phyloP scores from a whole-genome alignment of 306 rosid species.

The Cicer bijugum region DNA sequence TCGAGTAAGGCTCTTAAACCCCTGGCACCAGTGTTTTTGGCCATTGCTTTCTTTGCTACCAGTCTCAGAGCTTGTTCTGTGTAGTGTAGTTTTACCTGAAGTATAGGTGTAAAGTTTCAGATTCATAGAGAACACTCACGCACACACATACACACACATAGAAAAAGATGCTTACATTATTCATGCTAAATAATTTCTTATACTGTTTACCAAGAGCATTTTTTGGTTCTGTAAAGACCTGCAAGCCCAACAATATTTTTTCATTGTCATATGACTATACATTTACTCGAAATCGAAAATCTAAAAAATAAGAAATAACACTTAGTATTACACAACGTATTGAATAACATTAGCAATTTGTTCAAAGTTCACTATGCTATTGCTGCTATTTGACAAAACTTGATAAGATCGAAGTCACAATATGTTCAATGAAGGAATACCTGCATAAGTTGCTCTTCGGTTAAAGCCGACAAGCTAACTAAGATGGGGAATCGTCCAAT shows the following conservation, averaged over 20 bases:
- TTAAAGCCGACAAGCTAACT: conserved; percentile 86
- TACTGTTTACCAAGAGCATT: conserved; percentile 95
- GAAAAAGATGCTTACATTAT: conserved; percentile 64
- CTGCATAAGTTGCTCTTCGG: conserved; percentile 93
- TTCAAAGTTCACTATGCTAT: too few species aligned
- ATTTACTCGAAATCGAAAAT: neutral
- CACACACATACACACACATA: neutral
- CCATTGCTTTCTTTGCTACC: conserved; percentile 86
- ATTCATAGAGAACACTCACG: conserved; percentile 1
- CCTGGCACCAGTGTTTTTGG: conserved; percentile 95
- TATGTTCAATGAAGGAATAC: conserved; percentile 51
- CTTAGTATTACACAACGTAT: too few species aligned
- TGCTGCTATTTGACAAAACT: too few species aligned
- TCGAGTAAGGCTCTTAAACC: conserved; percentile 89
- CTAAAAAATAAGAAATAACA: conserved; percentile 15
- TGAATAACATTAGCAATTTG: too few species aligned
- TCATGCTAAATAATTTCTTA: conserved; percentile 90
- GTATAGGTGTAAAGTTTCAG: conserved; percentile 33
- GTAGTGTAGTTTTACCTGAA: conserved; percentile 85
- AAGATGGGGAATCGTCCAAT: conserved; percentile 94
- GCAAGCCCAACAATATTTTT: conserved; percentile 45
- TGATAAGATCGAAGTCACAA: neutral
- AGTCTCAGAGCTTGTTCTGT: conserved; percentile 71
- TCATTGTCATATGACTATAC: conserved; percentile 30
- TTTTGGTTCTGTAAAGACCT: conserved; percentile 93